Evolutionary conservation across 306 rosid species (phyloP).

Genomic region (Corylus avellana): DNA sequence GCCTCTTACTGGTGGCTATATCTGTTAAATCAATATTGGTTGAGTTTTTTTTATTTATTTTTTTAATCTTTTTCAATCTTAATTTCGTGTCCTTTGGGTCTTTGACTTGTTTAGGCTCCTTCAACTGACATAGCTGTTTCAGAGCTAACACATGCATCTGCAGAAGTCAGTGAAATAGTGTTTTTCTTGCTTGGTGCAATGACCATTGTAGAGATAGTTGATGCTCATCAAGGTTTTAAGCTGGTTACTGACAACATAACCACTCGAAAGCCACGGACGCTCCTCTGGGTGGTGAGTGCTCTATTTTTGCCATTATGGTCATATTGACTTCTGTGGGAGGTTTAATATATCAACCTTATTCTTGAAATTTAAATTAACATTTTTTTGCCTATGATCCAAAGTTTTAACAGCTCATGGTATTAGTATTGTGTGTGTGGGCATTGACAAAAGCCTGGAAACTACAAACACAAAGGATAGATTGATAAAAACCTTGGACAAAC

Average conservation of each 20-base stretch:
- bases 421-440: not conserved
- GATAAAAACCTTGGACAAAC: not conserved
- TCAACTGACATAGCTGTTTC: slow-evolving; percentile 87
- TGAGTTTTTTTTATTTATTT: slow-evolving; percentile 4
- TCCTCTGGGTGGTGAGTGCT: slow-evolving; percentile 94
- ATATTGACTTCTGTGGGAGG: slow-evolving; percentile 9
- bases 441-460: not conserved
- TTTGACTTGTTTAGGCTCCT: slow-evolving; percentile 65
- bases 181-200: slow-evolving; percentile 96
- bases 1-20: not conserved
- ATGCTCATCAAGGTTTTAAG: slow-evolving; percentile 98
- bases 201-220: slow-evolving; percentile 93
- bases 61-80: not conserved
- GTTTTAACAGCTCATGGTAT: not conserved
- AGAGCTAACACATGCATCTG: slow-evolving; percentile 83
- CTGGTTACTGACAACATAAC: slow-evolving; percentile 89
- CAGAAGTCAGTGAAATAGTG: slow-evolving; percentile 95
- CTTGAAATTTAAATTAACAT: slow-evolving; percentile 18
- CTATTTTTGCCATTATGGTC: slow-evolving; percentile 19
- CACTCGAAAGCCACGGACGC: slow-evolving; percentile 83
- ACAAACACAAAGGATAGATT: not conserved
- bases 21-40: not conserved
- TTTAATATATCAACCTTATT: slow-evolving; percentile 5
- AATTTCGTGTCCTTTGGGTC: slow-evolving; percentile 8
- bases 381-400: not conserved